Conservation (phyloP, 202 grass and related monocot genomes). For the Dendrocalamus latiflorus region DNA sequence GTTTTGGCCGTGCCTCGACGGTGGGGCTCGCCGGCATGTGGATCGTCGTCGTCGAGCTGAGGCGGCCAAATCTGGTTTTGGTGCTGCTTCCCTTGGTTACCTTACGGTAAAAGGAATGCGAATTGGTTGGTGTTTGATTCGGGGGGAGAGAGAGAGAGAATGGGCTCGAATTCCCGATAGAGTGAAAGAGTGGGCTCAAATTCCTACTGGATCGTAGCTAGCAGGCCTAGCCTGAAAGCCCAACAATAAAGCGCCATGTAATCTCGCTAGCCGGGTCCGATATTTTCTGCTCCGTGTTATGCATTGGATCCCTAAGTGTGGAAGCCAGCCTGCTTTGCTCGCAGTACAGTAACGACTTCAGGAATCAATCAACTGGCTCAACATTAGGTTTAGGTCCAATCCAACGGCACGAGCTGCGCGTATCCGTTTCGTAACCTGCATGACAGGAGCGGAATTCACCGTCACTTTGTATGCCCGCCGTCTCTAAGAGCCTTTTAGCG, state of each 20-base stretch:
- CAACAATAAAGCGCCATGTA: background rate
- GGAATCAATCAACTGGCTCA: too few species aligned
- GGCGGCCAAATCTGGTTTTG: background rate
- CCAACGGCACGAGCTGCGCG: too few species aligned
- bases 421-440: too few species aligned
- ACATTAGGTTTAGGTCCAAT: too few species aligned
- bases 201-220: too few species aligned
- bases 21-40: constrained; percentile 24
- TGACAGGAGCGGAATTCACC: too few species aligned
- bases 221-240: background rate
- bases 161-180: too few species aligned
- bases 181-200: background rate
- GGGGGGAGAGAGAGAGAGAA: background rate
- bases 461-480: too few species aligned
- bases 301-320: background rate
- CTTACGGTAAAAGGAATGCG: background rate
- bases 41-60: constrained; percentile 10
- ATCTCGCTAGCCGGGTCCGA: background rate
- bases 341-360: too few species aligned
- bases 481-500: too few species aligned
- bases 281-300: background rate
- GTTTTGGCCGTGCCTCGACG: background rate
- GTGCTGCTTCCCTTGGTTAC: background rate
- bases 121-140: background rate
- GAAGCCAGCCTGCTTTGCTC: too few species aligned